These are phyloP conservation scores for Thelephora terrestris DNA, from an alignment of 1,284 basidiomycete species.

Conservation along the genomic window DNA sequence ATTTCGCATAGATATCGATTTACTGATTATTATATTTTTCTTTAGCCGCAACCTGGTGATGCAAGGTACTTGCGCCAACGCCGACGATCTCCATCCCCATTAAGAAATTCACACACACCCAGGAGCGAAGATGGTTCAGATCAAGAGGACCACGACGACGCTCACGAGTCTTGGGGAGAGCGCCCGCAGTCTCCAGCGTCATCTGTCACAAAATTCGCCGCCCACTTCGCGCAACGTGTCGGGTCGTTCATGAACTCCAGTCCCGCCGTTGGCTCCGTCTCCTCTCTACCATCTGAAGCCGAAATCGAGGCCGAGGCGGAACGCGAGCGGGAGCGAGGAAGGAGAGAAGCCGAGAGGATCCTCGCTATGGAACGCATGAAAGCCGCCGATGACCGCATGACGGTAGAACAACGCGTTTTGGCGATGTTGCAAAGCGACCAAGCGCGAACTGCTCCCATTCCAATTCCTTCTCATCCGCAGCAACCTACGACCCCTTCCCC, in stretches of 20 bases:
- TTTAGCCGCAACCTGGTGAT: constrained; percentile 26
- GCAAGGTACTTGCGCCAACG: constrained; percentile 11
- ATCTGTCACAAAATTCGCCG: constrained; percentile 60
- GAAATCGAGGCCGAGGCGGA: constrained; percentile 72
- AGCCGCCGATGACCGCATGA: constrained; percentile 43
- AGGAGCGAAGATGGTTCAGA: constrained; percentile 35
- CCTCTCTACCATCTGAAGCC: constrained; percentile 50
- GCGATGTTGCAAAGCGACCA: constrained; percentile 47
- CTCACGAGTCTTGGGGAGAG: constrained; percentile 31
- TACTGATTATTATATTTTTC: constrained; percentile 2
- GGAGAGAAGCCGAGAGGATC: constrained; percentile 67
- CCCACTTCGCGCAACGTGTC: constrained; percentile 60
- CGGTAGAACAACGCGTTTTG: constrained; percentile 63
- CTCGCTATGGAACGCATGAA: constrained; percentile 39
- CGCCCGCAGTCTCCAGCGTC: constrained; percentile 50
- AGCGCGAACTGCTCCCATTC: constrained; percentile 20
- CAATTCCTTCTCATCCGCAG: constrained; percentile 43
- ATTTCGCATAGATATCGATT: neutral
- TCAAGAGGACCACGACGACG: constrained; percentile 33
- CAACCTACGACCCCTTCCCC: constrained; percentile 45
- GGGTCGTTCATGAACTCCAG: constrained; percentile 46
- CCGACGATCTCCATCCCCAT: constrained; percentile 53
- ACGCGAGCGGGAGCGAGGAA: constrained; percentile 58
- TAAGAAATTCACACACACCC: constrained; percentile 40
- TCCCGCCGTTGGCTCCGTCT: constrained; percentile 28